phyloP scores from a whole-genome alignment of 2,329 filamentous ascomycete species.

The Fulvia fulva region DNA sequence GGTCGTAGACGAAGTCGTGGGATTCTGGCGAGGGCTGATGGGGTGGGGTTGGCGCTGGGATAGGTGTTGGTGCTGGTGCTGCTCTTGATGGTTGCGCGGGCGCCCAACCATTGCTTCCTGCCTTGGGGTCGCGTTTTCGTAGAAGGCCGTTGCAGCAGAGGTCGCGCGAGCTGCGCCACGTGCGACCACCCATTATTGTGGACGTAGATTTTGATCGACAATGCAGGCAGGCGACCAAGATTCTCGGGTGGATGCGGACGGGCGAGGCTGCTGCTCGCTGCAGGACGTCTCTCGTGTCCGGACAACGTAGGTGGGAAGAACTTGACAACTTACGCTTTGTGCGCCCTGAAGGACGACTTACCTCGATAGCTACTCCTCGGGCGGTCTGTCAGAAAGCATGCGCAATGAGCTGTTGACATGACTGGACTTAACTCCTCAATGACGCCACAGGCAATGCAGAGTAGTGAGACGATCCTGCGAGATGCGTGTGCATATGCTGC shows the following conservation, averaged over 20 bases:
- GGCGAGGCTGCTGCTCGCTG: not conserved
- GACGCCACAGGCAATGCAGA: not conserved
- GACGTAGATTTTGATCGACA: not conserved
- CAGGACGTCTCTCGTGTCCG: not conserved
- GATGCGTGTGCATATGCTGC: not conserved
- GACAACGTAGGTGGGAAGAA: not conserved
- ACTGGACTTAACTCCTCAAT: not conserved
- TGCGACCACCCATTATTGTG: not conserved
- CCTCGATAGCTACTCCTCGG: not conserved
- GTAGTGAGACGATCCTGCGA: not conserved
- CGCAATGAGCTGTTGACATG: not conserved
- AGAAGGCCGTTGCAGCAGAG: not conserved
- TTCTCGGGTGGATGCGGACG: not conserved
- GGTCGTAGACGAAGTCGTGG: not conserved
- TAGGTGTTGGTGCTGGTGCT: not conserved
- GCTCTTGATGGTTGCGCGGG: not conserved
- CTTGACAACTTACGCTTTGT: not conserved
- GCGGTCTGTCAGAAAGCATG: not conserved
- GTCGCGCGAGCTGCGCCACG: not conserved
- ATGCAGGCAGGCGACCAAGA: not conserved
- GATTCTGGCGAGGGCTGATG: not conserved
- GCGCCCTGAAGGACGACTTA: not conserved
- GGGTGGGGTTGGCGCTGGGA: not conserved
- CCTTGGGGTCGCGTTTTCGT: not conserved
- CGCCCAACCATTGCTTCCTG: not conserved